phyloP scores from a whole-genome alignment of 2,329 filamentous ascomycete genomes.

The Xylariaceae sp. region DNA sequence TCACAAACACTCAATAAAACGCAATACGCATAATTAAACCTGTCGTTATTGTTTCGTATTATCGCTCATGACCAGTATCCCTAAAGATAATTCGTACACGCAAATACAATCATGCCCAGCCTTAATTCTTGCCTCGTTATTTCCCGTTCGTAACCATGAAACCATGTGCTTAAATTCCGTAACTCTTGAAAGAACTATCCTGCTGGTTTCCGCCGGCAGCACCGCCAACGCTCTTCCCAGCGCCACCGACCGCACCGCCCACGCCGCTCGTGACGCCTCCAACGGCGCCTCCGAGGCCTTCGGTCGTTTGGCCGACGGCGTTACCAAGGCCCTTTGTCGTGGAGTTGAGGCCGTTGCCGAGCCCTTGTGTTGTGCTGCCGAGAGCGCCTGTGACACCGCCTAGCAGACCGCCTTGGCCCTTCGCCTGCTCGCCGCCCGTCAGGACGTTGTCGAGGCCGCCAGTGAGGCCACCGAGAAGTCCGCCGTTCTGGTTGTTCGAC shows the following conservation, averaged over 20 bases:
- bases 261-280: constrained; percentile 35
- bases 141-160: neutral
- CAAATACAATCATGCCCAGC: too few relatives aligned
- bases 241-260: constrained; percentile 25
- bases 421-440: constrained; percentile 42
- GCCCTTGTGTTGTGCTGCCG: constrained; percentile 39
- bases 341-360: constrained; percentile 41
- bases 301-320: constrained; percentile 41
- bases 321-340: constrained; percentile 39
- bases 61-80: too few relatives aligned
- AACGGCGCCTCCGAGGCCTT: constrained; percentile 36
- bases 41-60: too few relatives aligned
- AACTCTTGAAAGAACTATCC: constrained; percentile 36
- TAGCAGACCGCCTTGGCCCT: constrained; percentile 43
- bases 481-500: constrained; percentile 43
- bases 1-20: too few relatives aligned
- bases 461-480: constrained; percentile 42
- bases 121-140: neutral
- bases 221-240: constrained; percentile 25
- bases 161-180: constrained; percentile 32
- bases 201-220: constrained; percentile 25
- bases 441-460: constrained; percentile 43
- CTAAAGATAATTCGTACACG: neutral
- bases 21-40: too few relatives aligned
- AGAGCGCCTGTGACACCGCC: constrained; percentile 41